phyloP scores from a whole-genome alignment of 2,329 filamentous ascomycete genomes.

The Capronia epimyces region DNA sequence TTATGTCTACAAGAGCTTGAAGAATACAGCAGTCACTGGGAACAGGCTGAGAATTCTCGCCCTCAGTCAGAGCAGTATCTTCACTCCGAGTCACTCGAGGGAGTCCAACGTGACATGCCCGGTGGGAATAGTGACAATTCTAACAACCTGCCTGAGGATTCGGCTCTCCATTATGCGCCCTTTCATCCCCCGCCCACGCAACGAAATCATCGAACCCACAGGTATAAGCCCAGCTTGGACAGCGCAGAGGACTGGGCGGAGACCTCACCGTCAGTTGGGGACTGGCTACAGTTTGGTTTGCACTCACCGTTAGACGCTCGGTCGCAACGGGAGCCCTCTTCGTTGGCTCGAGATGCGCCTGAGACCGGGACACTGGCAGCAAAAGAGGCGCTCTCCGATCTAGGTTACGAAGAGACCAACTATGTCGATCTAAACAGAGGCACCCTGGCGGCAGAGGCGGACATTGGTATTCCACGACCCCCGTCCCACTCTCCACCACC shows the following conservation, averaged over 20 bases:
- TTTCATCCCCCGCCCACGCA: constrained; percentile 12
- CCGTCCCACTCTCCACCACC: constrained; percentile 28
- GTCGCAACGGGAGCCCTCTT: constrained; percentile 9
- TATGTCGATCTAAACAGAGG: neutral
- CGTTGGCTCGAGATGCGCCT: constrained; percentile 12
- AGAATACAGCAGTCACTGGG: constrained; percentile 15
- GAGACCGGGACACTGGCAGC: constrained; percentile 1
- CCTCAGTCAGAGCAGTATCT: constrained; percentile 6
- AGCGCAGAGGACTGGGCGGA: constrained; percentile 45
- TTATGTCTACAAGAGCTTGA: constrained; percentile 50
- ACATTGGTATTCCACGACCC: constrained; percentile 19
- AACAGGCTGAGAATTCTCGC: constrained; percentile 8
- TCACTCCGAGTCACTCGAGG: neutral
- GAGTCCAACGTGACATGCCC: neutral
- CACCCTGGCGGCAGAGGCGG: neutral
- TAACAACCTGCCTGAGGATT: neutral
- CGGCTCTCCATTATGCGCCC: neutral
- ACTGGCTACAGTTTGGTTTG: constrained; percentile 44
- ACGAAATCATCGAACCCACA: constrained; percentile 20
- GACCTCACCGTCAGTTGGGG: constrained; percentile 46
- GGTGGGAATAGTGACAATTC: neutral
- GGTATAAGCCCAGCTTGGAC: constrained; percentile 41
- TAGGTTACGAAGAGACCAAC: neutral
- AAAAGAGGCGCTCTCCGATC: neutral
- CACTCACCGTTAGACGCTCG: constrained; percentile 12